These are phyloP conservation scores for Fusarium proliferatum DNA, from an alignment of 2,329 filamentous ascomycete genomes.

Conservation along the genomic window DNA sequence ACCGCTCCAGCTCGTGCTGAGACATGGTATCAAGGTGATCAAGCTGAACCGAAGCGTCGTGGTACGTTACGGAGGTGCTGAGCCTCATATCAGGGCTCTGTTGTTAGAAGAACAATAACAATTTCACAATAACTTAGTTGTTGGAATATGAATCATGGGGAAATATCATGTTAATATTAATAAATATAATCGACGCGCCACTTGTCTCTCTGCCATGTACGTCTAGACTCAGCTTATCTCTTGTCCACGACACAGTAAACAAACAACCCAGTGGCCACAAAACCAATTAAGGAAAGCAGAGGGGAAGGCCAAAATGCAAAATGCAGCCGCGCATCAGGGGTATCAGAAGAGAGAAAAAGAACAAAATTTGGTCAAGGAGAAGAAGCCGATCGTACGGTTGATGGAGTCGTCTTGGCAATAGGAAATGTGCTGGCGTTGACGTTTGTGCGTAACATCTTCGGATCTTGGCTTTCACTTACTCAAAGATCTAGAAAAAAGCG, in stretches of 20 bases:
- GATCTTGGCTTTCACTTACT: neutral
- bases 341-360: accelerated
- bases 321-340: neutral
- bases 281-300: accelerated
- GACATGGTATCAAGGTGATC: neutral
- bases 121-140: accelerated
- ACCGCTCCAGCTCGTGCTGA: neutral
- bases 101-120: accelerated
- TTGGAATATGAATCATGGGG: neutral
- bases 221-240: too few species aligned
- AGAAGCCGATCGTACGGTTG: accelerated
- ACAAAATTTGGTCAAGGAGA: accelerated
- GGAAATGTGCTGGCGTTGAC: too few species aligned
- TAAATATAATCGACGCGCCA: accelerated
- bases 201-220: too few species aligned
- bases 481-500: accelerated
- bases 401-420: neutral
- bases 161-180: accelerated
- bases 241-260: too few species aligned
- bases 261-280: neutral
- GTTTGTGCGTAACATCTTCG: neutral
- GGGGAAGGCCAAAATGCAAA: neutral
- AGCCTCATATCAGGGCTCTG: accelerated
- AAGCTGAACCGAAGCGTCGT: neutral
- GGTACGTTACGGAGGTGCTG: neutral